Conservation (phyloP, 2,329 filamentous ascomycete genomes). For the Madurella fahalii region DNA sequence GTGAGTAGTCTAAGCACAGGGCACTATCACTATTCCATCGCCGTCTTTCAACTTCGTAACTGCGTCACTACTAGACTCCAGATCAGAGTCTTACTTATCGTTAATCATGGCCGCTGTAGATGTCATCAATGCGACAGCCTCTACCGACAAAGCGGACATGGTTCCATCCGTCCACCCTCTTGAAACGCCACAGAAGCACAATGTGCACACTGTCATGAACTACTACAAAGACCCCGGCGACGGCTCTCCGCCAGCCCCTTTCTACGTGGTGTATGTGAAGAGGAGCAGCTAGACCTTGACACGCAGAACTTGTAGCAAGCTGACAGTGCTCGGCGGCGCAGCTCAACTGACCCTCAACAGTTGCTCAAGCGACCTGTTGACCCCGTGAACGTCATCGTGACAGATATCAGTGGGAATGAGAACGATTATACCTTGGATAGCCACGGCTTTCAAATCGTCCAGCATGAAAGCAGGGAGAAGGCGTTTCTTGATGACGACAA, state of each 20-base stretch:
- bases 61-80: not conserved
- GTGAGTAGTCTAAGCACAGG: too few relatives aligned
- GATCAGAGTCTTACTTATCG: not conserved
- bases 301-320: not conserved
- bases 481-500: slow-evolving; percentile 50
- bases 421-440: slow-evolving; percentile 38
- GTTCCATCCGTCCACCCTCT: not conserved
- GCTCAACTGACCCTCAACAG: not conserved
- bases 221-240: slow-evolving; percentile 29
- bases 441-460: slow-evolving; percentile 39
- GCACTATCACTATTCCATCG: too few relatives aligned
- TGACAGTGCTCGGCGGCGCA: too few relatives aligned
- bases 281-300: not conserved
- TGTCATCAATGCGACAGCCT: not conserved
- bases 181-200: slow-evolving; percentile 3
- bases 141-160: not conserved
- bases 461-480: slow-evolving; percentile 31
- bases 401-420: slow-evolving; percentile 40
- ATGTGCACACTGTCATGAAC: slow-evolving; percentile 28
- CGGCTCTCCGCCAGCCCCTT: slow-evolving; percentile 24
- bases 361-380: slow-evolving; percentile 17
- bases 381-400: slow-evolving; percentile 39
- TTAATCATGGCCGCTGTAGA: slow-evolving; percentile 18
- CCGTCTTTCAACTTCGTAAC: too few relatives aligned
- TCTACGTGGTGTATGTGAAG: slow-evolving; percentile 19